Evolutionary conservation across 331 rosid genomes (phyloP), one percentile per base, ranked within the genome.

Genomic region (Saraca asoca): DNA sequence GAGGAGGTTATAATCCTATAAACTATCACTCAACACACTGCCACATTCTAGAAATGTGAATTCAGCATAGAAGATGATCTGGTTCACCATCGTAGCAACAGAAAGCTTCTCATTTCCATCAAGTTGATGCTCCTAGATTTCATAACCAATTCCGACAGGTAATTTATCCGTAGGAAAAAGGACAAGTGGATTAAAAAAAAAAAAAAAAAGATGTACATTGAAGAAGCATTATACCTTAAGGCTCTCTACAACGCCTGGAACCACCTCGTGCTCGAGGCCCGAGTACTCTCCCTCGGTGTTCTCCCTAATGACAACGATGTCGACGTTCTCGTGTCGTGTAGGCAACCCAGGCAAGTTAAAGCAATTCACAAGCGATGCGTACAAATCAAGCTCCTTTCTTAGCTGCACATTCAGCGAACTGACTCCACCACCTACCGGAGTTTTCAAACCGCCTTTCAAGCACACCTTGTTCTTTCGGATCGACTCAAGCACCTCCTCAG

Each of bases 161-260:
- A 42, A 24, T 24, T 24, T 24, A 24, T 24, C 31, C 31, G 31
- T 1, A 24, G 1, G 31, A 1, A 24, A 24, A 24, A 24, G 31
- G 31, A 24, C 31, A 24, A 24, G 31, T 24, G 19, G n/a, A 44
- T 44, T 44, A 16, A 42, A 37, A 60, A 60, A 35, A 39, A 18
- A 10, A 20, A 16, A 42, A 37, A 60, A 60, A 35, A 39, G 19
- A 10, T 5, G 7, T 24, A 24, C 3, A 24, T 24, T 24, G 16
- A 24, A 13, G 12, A 61, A 44, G 24, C 12, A 13, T 7, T 2
- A 12, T 41, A 80, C 89, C 92, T 86, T 86, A 38, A 86, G 92
- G 79, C 92, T 86, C 79, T 86, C 92, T 6, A 86, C 91, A 15
- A 86, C 91, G 13, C 91, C 88, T 0, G 91, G 91, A 74, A 83